Percentiles rank a stretch among this genome's conserved stretches.
These are phyloP conservation scores for Rubia tinctorum DNA, from an alignment of 305 asterid species.

Conservation along the genomic window DNA sequence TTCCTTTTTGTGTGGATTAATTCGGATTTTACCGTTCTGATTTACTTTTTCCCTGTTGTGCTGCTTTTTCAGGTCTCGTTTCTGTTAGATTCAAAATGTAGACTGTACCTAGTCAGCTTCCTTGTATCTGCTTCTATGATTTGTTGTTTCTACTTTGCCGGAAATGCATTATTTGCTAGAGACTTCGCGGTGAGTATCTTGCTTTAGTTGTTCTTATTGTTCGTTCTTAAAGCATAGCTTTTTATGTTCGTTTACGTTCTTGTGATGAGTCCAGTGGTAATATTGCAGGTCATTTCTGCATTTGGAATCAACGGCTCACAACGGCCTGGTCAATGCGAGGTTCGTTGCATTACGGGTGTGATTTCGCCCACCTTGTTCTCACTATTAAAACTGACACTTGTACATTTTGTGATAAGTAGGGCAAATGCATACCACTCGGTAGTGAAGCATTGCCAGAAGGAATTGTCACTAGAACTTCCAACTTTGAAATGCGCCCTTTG, in stretches of 20 bases:
- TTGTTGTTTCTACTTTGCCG: slow-evolving; percentile 54
- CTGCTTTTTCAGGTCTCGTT: slow-evolving; percentile 41
- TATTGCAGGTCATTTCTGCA: slow-evolving; percentile 47
- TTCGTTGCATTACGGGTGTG: slow-evolving; percentile 15
- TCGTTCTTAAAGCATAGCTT: background rate
- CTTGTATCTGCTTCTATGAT: slow-evolving; percentile 48
- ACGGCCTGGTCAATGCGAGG: slow-evolving; percentile 41
- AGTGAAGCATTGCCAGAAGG: slow-evolving; percentile 83
- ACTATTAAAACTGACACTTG: background rate
- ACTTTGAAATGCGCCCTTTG: slow-evolving; percentile 68
- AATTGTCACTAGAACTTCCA: slow-evolving; percentile 58
- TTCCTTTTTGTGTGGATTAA: background rate
- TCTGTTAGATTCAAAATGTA: slow-evolving; percentile 49
- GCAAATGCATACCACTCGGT: slow-evolving; percentile 54
- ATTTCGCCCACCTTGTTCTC: background rate
- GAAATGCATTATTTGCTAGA: slow-evolving; percentile 51
- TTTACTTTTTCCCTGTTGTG: background rate
- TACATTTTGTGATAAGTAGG: slow-evolving; percentile 29
- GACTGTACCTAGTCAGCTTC: slow-evolving; percentile 58
- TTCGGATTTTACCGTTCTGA: background rate
- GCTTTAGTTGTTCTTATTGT: background rate
- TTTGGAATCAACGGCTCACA: slow-evolving; percentile 27
- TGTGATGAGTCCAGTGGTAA: background rate
- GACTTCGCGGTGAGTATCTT: slow-evolving; percentile 43
- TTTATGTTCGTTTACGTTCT: background rate